Percentiles rank a stretch among this genome's conserved stretches.
These are phyloP conservation scores for Dalbergia cultrata DNA, from an alignment of 306 rosid genomes.

Conservation along the genomic window DNA sequence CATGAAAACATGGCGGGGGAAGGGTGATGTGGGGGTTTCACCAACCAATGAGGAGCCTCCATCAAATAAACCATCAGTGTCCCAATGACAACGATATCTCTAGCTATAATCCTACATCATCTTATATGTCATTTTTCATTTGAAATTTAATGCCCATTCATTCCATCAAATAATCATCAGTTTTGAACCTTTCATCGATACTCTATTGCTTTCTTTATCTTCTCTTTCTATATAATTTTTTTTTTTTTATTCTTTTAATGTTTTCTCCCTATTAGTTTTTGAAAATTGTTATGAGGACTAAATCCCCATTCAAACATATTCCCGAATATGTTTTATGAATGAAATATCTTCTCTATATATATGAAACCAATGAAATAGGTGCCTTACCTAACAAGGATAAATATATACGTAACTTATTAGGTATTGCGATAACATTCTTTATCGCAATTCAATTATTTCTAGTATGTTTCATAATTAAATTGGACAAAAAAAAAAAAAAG, in stretches of 20 bases:
- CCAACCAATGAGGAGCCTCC: conserved; percentile 64
- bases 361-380: conserved; percentile 22
- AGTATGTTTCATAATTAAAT: too few relatives aligned
- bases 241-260: neutral
- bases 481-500: too few relatives aligned
- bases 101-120: conserved; percentile 37
- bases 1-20: conserved; percentile 64
- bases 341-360: too few relatives aligned
- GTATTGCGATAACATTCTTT: neutral
- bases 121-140: conserved; percentile 46
- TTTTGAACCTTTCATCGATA: neutral
- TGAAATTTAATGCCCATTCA: conserved; percentile 1
- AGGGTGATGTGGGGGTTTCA: conserved; percentile 45
- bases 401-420: neutral
- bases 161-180: neutral
- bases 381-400: conserved; percentile 24
- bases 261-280: neutral
- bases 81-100: conserved; percentile 44
- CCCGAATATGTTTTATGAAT: neutral
- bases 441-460: too few relatives aligned
- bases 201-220: neutral
- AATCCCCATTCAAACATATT: neutral
- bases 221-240: neutral
- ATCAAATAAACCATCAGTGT: conserved; percentile 44
- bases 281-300: neutral